phyloP scores from a whole-genome alignment of 495 filamentous ascomycete genomes.

The Corynascus novoguineensis region DNA sequence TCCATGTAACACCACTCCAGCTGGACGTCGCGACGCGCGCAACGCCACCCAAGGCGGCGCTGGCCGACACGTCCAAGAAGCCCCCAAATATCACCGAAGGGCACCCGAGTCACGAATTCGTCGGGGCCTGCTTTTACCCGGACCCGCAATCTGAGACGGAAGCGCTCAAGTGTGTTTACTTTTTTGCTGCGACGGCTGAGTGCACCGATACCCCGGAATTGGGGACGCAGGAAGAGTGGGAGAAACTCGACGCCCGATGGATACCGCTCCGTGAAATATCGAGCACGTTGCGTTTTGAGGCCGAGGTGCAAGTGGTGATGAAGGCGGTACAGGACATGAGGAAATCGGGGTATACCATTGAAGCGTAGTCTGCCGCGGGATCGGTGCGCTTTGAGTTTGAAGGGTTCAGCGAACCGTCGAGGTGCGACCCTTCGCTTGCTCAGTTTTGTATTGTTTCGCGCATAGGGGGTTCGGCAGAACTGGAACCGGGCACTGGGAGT shows the following conservation, averaged over 20 bases:
- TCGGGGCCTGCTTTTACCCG: conserved; percentile 26
- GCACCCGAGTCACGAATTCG: conserved; percentile 24
- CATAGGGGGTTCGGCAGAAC: too few relatives aligned
- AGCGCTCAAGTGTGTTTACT: conserved; percentile 30
- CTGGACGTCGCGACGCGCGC: conserved; percentile 37
- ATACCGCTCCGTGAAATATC: conserved; percentile 19
- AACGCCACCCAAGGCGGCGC: conserved; percentile 17
- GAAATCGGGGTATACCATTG: conserved; percentile 24
- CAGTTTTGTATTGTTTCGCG: too few relatives aligned
- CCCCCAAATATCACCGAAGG: conserved; percentile 26
- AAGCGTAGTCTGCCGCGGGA: background rate
- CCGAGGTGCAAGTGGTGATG: conserved; percentile 22
- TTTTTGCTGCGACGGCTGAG: conserved; percentile 28
- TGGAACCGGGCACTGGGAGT: too few relatives aligned
- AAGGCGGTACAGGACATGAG: conserved; percentile 23
- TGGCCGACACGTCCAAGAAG: conserved; percentile 4
- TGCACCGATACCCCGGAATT: conserved; percentile 18
- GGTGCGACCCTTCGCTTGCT: too few relatives aligned
- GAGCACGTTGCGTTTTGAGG: conserved; percentile 24
- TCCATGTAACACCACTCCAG: conserved; percentile 31
- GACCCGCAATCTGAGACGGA: conserved; percentile 28
- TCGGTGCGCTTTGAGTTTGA: too few relatives aligned
- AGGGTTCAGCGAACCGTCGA: too few relatives aligned
- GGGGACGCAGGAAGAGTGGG: conserved; percentile 28
- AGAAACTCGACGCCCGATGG: conserved; percentile 28